Base-by-base conservation (phyloP, 1,284 basidiomycete species). In the Microbotryum scabiosae region DNA sequence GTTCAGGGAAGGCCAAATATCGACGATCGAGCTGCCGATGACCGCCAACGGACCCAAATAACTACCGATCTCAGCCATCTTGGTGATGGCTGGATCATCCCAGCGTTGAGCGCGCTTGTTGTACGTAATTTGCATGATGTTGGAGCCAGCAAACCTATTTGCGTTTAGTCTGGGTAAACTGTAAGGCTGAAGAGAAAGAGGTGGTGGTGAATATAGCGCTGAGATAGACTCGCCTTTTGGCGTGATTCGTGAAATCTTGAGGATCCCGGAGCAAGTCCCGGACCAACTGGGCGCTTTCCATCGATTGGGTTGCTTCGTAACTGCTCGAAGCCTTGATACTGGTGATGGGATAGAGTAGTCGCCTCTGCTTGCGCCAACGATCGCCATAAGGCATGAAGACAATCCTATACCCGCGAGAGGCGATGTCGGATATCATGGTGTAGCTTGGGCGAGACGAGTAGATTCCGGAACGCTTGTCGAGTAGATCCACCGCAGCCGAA, bases 81-180 rank as follows among this genome's bases (percentile, higher is more conserved):
- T 63, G 25, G 69, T 68, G 48, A 73, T 71, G 16, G 70, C 69
- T 18, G 61, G 63, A 54, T 72, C 71, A 4, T 66, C 32, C 12
- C 62, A 64, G 6, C 61, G 64, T 41, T 56, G 49, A 3, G 72
- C 72, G 23, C 72, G 69, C 55, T 69, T 68, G 61, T 70, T 69
- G 62, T 71, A 73, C 8, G 67, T 69, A 30, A 73, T 70, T 49
- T 73, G 71, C 63, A 73, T 67, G 47, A 73, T 72, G n/a, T 69
- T 72, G 32, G 67, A 69, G 9, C 72, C 72, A n/a, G 72, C 72
- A 56, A 71, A 72, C 46, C 71, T 66, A 46, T 50, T 12, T 30
- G 30, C 7, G 30, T 30, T 30, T 30, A 30, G 30, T 9, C 30
- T 9, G 57, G 46, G 14, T 14, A 14, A 64, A 25, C 12, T 30